Conservation (phyloP, 1,284 basidiomycete genomes). For the Laetiporus sulphureus region DNA sequence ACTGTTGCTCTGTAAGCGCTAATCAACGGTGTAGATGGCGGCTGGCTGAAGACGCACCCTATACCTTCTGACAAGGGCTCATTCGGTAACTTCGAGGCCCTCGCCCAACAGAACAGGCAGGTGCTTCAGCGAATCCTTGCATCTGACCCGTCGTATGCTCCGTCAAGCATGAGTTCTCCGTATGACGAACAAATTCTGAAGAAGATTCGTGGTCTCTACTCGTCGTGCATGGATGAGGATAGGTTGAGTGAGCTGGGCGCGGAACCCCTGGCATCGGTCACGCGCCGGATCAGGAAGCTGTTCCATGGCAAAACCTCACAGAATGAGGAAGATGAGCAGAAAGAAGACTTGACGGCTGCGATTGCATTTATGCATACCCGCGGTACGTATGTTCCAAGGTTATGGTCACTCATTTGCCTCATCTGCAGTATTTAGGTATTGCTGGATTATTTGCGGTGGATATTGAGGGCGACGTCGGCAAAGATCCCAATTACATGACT, state of each 20-base stretch:
- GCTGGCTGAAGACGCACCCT: slow-evolving; percentile 77
- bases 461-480: slow-evolving; percentile 85
- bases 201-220: slow-evolving; percentile 79
- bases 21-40: slow-evolving; percentile 46
- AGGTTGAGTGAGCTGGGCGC: slow-evolving; percentile 57
- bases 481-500: slow-evolving; percentile 84
- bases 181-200: slow-evolving; percentile 65
- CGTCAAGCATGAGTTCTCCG: slow-evolving; percentile 10
- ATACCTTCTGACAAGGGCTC: slow-evolving; percentile 80
- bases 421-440: slow-evolving; percentile 47
- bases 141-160: slow-evolving; percentile 19
- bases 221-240: slow-evolving; percentile 78
- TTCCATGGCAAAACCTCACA: slow-evolving; percentile 41
- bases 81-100: slow-evolving; percentile 56
- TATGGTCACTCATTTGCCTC: background rate
- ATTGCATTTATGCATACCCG: slow-evolving; percentile 84
- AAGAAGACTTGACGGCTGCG: slow-evolving; percentile 64
- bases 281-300: slow-evolving; percentile 49
- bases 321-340: slow-evolving; percentile 19
- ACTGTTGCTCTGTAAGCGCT: slow-evolving; percentile 3
- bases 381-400: slow-evolving; percentile 38
- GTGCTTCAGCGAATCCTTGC: slow-evolving; percentile 50
- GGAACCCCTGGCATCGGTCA: slow-evolving; percentile 52
- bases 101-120: slow-evolving; percentile 59
- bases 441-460: slow-evolving; percentile 71